These are phyloP conservation scores for Eimeria praecox DNA, from an alignment of 169 alveolate species.

Conservation along the genomic window DNA sequence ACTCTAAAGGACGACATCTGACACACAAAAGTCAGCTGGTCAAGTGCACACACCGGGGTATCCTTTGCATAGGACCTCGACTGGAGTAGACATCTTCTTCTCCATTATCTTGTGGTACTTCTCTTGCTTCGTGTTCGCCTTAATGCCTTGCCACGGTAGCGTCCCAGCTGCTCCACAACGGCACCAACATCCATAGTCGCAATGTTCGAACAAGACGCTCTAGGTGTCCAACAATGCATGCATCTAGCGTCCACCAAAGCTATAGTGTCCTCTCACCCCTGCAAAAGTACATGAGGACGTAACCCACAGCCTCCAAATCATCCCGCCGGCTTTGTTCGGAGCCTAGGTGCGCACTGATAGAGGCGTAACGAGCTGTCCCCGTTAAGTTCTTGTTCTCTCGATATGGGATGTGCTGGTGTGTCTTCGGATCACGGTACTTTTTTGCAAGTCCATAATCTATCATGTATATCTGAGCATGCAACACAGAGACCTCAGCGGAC, in stretches of 20 bases:
- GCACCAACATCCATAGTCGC: not conserved
- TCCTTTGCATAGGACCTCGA: slow-evolving; percentile 92
- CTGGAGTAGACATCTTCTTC: slow-evolving; percentile 97
- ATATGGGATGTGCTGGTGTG: slow-evolving; percentile 98
- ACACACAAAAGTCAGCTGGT: not conserved
- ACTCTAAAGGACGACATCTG: not conserved
- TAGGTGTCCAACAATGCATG: not conserved
- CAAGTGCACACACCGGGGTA: slow-evolving; percentile 75
- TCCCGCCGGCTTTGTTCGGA: slow-evolving; percentile 93
- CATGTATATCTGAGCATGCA: slow-evolving; percentile 94
- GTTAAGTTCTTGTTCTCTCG: slow-evolving; percentile 98
- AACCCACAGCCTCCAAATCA: slow-evolving; percentile 95
- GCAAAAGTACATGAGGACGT: slow-evolving; percentile 90
- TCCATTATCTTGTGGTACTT: slow-evolving; percentile 98
- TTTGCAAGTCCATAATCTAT: slow-evolving; percentile 98
- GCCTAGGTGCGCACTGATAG: slow-evolving; percentile 99
- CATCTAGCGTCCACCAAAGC: not conserved
- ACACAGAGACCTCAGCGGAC: not conserved
- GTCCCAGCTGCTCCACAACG: slow-evolving; percentile 92
- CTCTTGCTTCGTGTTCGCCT: slow-evolving; percentile 97
- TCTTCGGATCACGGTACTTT: slow-evolving; percentile 96
- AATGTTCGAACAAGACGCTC: not conserved
- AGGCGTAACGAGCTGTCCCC: slow-evolving; percentile 99
- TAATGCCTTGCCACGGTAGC: slow-evolving; percentile 99
- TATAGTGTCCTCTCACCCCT: slow-evolving; percentile 78